Evolutionary conservation across 2,329 filamentous ascomycete species (phyloP).

Genomic region (Cercospora zeina): DNA sequence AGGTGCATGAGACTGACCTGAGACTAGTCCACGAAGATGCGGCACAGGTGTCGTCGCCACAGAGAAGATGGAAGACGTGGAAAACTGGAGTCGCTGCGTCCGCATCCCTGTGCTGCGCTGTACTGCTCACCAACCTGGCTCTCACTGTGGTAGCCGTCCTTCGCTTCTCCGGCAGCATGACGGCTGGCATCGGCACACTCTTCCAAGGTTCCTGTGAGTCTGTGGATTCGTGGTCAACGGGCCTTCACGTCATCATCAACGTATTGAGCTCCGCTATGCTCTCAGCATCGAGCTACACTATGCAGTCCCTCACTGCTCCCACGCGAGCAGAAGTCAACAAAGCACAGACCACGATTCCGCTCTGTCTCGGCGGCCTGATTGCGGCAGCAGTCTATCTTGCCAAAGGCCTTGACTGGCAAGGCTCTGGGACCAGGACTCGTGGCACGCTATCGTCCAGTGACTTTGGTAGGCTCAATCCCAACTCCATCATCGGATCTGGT

Average conservation of each 20-base stretch:
- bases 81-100: background rate
- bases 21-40: background rate
- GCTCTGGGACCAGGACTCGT: background rate
- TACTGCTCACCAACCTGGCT: background rate
- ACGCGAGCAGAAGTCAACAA: conserved; percentile 52
- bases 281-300: conserved; percentile 53
- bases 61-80: background rate
- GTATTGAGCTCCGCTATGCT: conserved; percentile 49
- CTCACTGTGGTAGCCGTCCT: background rate
- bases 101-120: background rate
- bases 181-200: conserved; percentile 21
- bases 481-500: conserved; percentile 7
- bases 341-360: conserved; percentile 44
- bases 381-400: background rate
- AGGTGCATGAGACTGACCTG: background rate
- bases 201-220: conserved; percentile 32
- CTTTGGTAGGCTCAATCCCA: conserved; percentile 18
- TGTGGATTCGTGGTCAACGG: conserved; percentile 21
- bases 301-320: conserved; percentile 55
- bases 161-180: background rate
- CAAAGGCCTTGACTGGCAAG: background rate
- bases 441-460: background rate
- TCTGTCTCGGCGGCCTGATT: conserved; percentile 13
- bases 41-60: background rate
- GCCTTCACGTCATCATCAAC: conserved; percentile 52